These are phyloP conservation scores for Setaria viridis DNA, from an alignment of 202 grass and related monocot genomes.

Conservation along the genomic window DNA sequence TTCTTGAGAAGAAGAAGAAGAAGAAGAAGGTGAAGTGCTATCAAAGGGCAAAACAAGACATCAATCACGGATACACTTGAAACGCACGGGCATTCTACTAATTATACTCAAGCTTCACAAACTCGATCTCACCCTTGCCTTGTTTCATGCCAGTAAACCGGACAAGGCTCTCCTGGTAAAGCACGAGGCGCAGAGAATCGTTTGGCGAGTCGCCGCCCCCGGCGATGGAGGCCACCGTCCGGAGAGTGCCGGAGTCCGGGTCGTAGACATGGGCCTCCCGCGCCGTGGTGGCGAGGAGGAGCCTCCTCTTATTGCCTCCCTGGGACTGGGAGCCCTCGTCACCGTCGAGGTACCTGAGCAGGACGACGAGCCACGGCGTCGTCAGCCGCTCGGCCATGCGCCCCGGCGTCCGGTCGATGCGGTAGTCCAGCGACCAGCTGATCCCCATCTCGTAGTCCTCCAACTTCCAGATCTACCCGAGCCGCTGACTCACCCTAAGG, in stretches of 20 bases:
- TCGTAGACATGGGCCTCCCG: background rate
- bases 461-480: no score
- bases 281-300: background rate
- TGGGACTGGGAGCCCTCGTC: background rate
- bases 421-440: background rate
- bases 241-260: background rate
- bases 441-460: no score
- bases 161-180: slow-evolving; percentile 20
- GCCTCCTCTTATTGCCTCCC: background rate
- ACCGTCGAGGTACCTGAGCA: background rate
- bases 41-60: no score
- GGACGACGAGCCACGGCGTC: background rate
- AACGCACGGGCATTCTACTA: no score
- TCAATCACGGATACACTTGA: no score
- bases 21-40: no score
- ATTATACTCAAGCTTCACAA: background rate
- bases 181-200: background rate
- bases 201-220: background rate
- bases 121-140: background rate
- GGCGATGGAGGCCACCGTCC: background rate
- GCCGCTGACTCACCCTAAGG: no score
- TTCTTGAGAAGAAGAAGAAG: no score
- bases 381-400: background rate
- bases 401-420: background rate
- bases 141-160: background rate